Evolutionary conservation across 179 eudicot genomes (phyloP).

Genomic region (Spergularia azorica): DNA sequence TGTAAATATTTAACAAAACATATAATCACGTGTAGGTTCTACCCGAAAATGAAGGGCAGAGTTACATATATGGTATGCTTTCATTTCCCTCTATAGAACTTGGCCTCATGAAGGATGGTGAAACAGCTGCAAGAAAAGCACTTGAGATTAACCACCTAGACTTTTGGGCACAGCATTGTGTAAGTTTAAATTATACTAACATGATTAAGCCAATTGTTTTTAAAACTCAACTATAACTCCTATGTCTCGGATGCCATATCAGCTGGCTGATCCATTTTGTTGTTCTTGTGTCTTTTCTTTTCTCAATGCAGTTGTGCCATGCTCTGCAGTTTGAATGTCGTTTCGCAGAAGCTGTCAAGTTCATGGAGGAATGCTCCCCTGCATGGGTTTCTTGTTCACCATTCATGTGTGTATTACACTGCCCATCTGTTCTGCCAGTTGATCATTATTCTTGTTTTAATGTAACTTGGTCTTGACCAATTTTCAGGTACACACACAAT

Average conservation of each 20-base stretch:
- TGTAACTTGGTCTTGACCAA: conserved; percentile 3
- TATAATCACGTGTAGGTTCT: conserved; percentile 47
- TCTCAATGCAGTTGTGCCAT: conserved; percentile 77
- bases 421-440: not conserved
- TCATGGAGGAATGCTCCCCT: conserved; percentile 78
- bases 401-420: conserved; percentile 58
- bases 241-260: not conserved
- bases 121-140: conserved; percentile 72
- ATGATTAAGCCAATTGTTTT: too few relatives aligned
- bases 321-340: conserved; percentile 77
- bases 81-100: conserved; percentile 89
- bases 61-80: conserved; percentile 83
- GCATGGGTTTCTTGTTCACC: conserved; percentile 74
- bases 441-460: not conserved
- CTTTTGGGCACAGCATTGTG: conserved; percentile 92
- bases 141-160: conserved; percentile 71
- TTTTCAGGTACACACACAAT: conserved; percentile 78
- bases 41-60: conserved; percentile 55
- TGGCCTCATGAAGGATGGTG: conserved; percentile 72
- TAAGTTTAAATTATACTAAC: conserved; percentile 43
- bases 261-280: not conserved
- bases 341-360: conserved; percentile 81
- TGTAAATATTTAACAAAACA: too few relatives aligned
- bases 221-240: not conserved
- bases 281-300: not conserved